Base-by-base conservation (phyloP, 345 rosid species). In the Capsella bursapastoris region DNA sequence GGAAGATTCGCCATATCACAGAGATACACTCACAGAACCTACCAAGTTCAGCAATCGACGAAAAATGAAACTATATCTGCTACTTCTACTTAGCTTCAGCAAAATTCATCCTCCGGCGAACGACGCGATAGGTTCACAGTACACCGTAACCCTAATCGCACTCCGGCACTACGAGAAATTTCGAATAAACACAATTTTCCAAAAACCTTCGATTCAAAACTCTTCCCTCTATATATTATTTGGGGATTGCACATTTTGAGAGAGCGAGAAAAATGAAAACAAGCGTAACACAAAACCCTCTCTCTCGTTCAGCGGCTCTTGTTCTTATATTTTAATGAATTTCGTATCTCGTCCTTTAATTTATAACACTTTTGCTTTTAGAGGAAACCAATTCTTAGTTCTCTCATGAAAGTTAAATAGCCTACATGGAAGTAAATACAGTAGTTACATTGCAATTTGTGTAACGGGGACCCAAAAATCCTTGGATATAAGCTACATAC, bases 1-100 rank as follows among this genome's bases (percentile, higher is more conserved):
- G 97, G 98, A 66, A 94, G 97, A 75, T 64, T 87, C 74, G 84
- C 89, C 98, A 92, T 78, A 35, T 35, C 71, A 6, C 56, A 45
- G 35, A 56, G 25, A 48, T 47, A 5, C 57, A 32, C 16, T 65
- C 66, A 14, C 9, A 29, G 27, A 49, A 4, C 29, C 60, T 37
- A 4, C 13, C 1, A 68, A 56, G 34, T 16, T 44, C 3, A 48
- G 15, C 47, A 59, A 58, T 48, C 58, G 16, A 48, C 25, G 0
- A 47, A 0, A 56, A 56, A 8, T 1, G 3, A 16, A 55, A 7
- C 50, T 49, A 9, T 22, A 52, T 25, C 52, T 71, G 44, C 25
- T 2, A 7, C 12, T 18, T 64, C 57, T 13, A 27, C 70, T 43
- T 64, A 1, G 56, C 29, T 63, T 53, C 69, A 28, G 41, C 51